These are phyloP conservation scores for Blastobotrys persicus DNA, from an alignment of 1,139 yeast genomes.

Conservation along the genomic window DNA sequence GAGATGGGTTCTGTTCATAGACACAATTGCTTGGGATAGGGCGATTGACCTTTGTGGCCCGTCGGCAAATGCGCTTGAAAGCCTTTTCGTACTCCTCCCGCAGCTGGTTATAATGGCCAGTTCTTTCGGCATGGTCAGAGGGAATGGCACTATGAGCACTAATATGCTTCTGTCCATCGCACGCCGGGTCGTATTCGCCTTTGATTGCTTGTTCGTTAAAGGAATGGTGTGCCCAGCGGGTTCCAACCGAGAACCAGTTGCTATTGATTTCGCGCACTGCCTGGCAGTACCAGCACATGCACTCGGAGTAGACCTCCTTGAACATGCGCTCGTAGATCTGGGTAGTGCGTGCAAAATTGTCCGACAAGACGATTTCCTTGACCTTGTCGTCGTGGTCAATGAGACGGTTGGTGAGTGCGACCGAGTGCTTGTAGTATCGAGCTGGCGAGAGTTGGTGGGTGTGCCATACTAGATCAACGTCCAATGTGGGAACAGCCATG, in stretches of 20 bases:
- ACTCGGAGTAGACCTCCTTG: slow-evolving; percentile 34
- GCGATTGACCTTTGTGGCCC: background rate
- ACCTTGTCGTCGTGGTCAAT: slow-evolving; percentile 39
- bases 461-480: slow-evolving; percentile 45
- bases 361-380: slow-evolving; percentile 30
- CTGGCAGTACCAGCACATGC: slow-evolving; percentile 38
- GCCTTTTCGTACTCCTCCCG: slow-evolving; percentile 1
- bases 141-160: slow-evolving; percentile 25
- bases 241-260: slow-evolving; percentile 9
- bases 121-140: background rate
- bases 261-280: slow-evolving; percentile 23
- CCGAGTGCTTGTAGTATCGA: slow-evolving; percentile 34
- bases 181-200: background rate
- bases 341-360: slow-evolving; percentile 31
- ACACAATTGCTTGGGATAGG: background rate
- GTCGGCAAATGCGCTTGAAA: background rate
- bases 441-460: slow-evolving; percentile 40
- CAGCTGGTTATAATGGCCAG: background rate
- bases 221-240: slow-evolving; percentile 8
- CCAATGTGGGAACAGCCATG: slow-evolving; percentile 42
- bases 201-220: slow-evolving; percentile 9
- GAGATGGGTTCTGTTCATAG: background rate
- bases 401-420: slow-evolving; percentile 21
- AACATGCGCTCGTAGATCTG: slow-evolving; percentile 28
- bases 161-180: slow-evolving; percentile 17